A percentile compares a stretch with the other conserved stretches of the same genome.
Evolutionary conservation across 306 rosid genomes (phyloP).

Genomic region (barrel medic (Medicago truncatula)): MtrunA17r5.0-ANR NC_053042.1:4543001-4543500

Average conservation of each 20-base stretch:
- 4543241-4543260: background rate
- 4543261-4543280: background rate
- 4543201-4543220: conserved; percentile 19
- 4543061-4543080: background rate
- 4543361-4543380: conserved; percentile 80
- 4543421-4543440: conserved; percentile 75
- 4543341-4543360: conserved; percentile 78
- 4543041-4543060: conserved; percentile 1
- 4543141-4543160: background rate
- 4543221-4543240: background rate
- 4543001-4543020: background rate
- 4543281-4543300: background rate
- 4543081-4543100: background rate
- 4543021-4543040: background rate
- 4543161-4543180: conserved; percentile 9
- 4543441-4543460: conserved; percentile 79
- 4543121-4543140: background rate
- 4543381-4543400: conserved; percentile 88
- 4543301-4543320: background rate
- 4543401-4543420: conserved; percentile 84
- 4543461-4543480: conserved; percentile 24
- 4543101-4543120: background rate
- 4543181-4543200: conserved; percentile 31
- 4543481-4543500: no score
- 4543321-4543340: conserved; percentile 18